Percentiles rank a stretch among this genome's conserved stretches.
Conservation (phyloP, 2,329 filamentous ascomycete species). For the Aspergillus cejpii region DNA sequence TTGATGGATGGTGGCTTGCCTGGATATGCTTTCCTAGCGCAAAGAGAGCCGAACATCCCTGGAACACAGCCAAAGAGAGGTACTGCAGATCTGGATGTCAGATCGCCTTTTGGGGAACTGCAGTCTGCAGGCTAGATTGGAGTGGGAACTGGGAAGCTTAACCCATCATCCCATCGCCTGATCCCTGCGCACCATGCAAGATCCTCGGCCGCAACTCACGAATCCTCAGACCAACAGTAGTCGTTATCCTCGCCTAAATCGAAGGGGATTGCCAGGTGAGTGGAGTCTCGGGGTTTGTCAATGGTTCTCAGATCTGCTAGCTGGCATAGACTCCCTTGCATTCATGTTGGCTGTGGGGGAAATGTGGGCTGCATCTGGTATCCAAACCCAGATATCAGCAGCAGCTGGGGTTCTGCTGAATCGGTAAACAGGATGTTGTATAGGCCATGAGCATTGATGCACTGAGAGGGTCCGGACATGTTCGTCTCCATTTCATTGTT, state of each 20-base stretch:
- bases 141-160: constrained; percentile 9
- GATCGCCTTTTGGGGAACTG: background rate
- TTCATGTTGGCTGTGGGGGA: too few relatives aligned
- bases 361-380: too few relatives aligned
- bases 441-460: too few relatives aligned
- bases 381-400: too few relatives aligned
- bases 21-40: background rate
- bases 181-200: constrained; percentile 11
- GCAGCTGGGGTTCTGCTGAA: too few relatives aligned
- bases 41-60: background rate
- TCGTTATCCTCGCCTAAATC: too few relatives aligned
- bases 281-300: background rate
- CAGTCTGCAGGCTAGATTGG: background rate
- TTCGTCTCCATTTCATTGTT: too few relatives aligned
- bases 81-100: constrained; percentile 5
- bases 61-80: background rate
- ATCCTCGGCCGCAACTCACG: background rate
- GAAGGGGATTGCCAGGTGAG: too few relatives aligned
- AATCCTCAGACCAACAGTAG: background rate
- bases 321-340: background rate
- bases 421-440: too few relatives aligned
- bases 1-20: background rate
- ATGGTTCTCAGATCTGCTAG: too few relatives aligned
- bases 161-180: constrained; percentile 1
- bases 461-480: too few relatives aligned